Evolutionary conservation across 2,329 filamentous ascomycete species (phyloP), one percentile per base, ranked within the genome.

Genomic region (Waltergamsia citrina): DNA sequence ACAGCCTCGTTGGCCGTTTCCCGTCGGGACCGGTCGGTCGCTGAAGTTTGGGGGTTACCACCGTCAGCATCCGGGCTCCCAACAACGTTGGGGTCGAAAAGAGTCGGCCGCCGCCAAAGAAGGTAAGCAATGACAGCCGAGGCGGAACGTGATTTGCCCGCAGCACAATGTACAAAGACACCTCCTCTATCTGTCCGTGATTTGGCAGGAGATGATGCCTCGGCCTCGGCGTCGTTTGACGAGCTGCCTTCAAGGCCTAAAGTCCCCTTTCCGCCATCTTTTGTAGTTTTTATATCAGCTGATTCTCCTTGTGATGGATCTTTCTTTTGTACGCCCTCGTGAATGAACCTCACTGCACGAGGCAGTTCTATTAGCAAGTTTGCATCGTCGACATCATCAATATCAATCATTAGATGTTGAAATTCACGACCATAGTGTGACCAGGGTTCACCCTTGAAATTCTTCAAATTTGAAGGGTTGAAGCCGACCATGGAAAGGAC

Each of bases 141-240:
- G 44, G 90, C 84, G 31, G 90, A 96, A 38, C 92, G 84, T 22
- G 88, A 95, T 61, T 93, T 94, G 34, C 92, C 92, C 78, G 94
- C 94, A 16, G 87, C 90, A 69, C 92, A 94, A 60, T 72, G 67
- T 8, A 78, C 71, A 36, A 69, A 70, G 19, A 78, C 70, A 11
- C 59, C 69, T 19, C 62, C 61, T 39, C 28, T 21, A 16, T 14
- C 21, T 23, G 15, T 17, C 8, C 17, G 11, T 12, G 15, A 12
- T 27, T 27, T 27, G 25, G 27, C 14, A n/a, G n/a, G n/a, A n/a
- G n/a, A n/a, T n/a, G n/a, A n/a, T n/a, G n/a, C n/a, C n/a, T n/a
- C n/a, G 16, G 6, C 9, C 12, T 16, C 14, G 18, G 11, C 16
- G 15, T 20, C 29, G 15, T 20, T 20, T 3, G 21, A 4, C 7